Base-by-base conservation (phyloP, 345 rosid genomes). In the Noccaea caerulescens region DNA sequence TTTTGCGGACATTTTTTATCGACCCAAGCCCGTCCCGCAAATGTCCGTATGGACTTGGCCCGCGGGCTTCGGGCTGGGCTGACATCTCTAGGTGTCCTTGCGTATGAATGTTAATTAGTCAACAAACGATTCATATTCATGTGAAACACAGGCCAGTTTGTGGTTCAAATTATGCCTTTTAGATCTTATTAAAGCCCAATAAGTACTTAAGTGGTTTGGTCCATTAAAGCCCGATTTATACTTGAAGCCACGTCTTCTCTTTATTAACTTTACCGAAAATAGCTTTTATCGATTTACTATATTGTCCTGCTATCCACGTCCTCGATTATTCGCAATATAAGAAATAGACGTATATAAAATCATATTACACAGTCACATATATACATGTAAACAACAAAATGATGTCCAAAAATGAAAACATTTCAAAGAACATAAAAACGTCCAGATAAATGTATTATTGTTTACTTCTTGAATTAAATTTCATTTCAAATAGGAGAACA, bases 201-300 rank as follows among this genome's bases (percentile, higher is more conserved):
- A 9, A 10, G 0, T 12, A 49, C 7, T 0, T 14, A 42, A 42
- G 33, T 8, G 11, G 6, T 6, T 10, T 32, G 61, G 60, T 69
- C 58, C 63, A 13, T 23, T 51, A 66, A 27, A 20, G 23, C 23
- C 23, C 23, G 23, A 20, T 20, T 1, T 20, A 0, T 20, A 20
- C 23, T 20, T 20, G 23, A 56, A 32, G 71, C 75, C 75, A 69
- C 79, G 79, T 76, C 71, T 63, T 55, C 38, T 68, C 7, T 44
- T 60, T 44, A 42, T 44, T 43, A 44, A 33, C 11, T 75, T 30
- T 61, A 16, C 58, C 60, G 2, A 54, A 42, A 69, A 25, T 68
- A 62, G 4, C 74, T 58, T 62, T 44, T 12, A 7, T 9, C 0
- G 5, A 4, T 2, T 68, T 18, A 54, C 59, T 16, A 1, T 46